Evolutionary conservation across 2,329 filamentous ascomycete species (phyloP), one percentile per base, ranked within the genome.

Genomic region (Colletotrichum plurivorum): DNA sequence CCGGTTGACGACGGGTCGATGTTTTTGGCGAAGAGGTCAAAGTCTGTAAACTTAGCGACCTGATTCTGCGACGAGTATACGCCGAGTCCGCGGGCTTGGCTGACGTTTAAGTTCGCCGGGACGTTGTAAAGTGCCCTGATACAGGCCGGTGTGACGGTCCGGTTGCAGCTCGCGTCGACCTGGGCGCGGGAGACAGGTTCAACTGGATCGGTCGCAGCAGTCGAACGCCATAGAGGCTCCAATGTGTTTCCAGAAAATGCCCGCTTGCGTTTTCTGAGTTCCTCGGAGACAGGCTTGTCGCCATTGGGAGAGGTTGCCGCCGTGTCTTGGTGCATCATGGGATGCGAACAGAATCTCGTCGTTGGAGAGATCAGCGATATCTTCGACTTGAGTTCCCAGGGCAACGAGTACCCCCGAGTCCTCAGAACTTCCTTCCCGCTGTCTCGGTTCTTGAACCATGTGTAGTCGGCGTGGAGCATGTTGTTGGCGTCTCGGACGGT

Each of bases 1-100:
- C 86, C 87, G 3, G 79, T 77, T 3, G 84, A 81, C 39, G 85
- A 83, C 0, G 88, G 84, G 4, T 86, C 85, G 74, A 87, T 91
- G 20, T 79, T 78, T 13, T 80, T 63, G 54, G 92, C 79, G 74
- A 92, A 93, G 1, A 82, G 74, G 31, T 85, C 78, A 2, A 91
- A 83, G 70, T 93, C 89, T 9, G 76, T 76, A 51, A 85, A 82
- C 39, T 87, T 84, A 9, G 85, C 86, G 46, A 86, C 84, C 78
- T 89, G 82, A 67, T 85, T 3, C 15, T 31, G 31, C 10, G 15
- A 43, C 91, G 88, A 54, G 43, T 69, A 69, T 2, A 66, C 55
- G 2, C 66, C 61, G 13, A 69, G 48, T 5, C 66, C 66, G 2
- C 66, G 54, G 3, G 66, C 51, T 25, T 13, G 15, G 91, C 65